Percentiles rank a stretch among this genome's conserved stretches.
Conservation (phyloP, 805 yeast genomes). For the Komagataella mondaviorum region DNA sequence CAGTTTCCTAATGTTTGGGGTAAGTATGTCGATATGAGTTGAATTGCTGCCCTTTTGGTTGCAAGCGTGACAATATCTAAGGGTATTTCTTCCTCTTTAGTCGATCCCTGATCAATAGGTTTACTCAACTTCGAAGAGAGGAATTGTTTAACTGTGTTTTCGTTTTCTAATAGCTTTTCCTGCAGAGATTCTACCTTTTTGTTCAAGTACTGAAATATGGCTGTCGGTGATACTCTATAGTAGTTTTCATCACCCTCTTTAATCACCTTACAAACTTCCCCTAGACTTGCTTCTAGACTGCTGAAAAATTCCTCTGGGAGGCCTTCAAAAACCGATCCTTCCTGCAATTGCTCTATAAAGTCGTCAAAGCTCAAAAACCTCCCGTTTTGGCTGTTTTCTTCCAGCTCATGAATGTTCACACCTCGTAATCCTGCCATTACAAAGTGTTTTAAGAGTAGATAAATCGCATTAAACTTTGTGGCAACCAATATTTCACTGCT, state of each 20-base stretch:
- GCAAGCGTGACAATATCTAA: conserved; percentile 20
- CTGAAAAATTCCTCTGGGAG: conserved; percentile 16
- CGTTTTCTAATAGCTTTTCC: conserved; percentile 19
- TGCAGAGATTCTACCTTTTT: conserved; percentile 22
- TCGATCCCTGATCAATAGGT: conserved; percentile 9
- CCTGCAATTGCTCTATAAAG: conserved; percentile 21
- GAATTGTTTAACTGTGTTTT: conserved; percentile 11
- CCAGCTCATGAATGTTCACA: conserved; percentile 12
- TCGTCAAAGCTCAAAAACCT: conserved; percentile 29
- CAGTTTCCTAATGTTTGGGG: conserved; percentile 14
- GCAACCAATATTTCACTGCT: conserved; percentile 24
- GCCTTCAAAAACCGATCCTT: conserved; percentile 4
- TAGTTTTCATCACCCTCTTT: conserved; percentile 30
- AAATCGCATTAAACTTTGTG: conserved; percentile 25
- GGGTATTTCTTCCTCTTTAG: conserved; percentile 9
- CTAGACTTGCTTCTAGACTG: conserved; percentile 14
- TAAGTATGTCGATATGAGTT: conserved; percentile 32
- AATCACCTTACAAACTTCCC: conserved; percentile 22
- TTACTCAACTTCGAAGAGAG: conserved; percentile 12
- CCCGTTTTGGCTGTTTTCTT: conserved; percentile 4
- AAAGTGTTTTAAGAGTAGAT: conserved; percentile 24
- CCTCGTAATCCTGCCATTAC: conserved; percentile 1
- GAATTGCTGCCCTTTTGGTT: conserved; percentile 26
- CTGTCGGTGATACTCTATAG: conserved; percentile 27
- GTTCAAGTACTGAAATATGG: conserved; percentile 23